phyloP scores from a whole-genome alignment of 805 yeast species.

The Starmerella floricola region DNA sequence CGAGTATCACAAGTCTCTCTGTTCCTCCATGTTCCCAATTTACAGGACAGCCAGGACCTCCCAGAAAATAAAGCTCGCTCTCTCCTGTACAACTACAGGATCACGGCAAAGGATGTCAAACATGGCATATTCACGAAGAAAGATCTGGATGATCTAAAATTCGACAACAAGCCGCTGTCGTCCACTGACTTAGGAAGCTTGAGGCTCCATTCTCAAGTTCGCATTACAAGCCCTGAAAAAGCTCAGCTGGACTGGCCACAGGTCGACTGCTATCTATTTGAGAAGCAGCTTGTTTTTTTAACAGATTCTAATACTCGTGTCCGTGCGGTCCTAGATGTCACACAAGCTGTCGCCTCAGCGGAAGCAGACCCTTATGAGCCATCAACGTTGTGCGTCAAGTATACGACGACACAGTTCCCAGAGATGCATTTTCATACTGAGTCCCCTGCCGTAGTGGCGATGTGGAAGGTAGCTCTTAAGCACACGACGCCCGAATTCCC shows the following conservation, averaged over 20 bases:
- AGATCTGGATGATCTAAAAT: neutral
- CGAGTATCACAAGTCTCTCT: too few species aligned
- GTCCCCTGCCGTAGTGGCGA: neutral
- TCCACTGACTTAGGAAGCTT: constrained; percentile 2
- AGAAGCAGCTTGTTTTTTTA: constrained; percentile 2
- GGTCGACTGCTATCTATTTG: constrained; percentile 5
- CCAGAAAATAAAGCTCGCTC: neutral
- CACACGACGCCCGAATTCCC: constrained; percentile 9
- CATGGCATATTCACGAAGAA: neutral
- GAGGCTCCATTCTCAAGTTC: constrained; percentile 1
- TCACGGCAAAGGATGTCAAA: constrained; percentile 7
- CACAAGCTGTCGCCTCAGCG: neutral
- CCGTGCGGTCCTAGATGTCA: constrained; percentile 2
- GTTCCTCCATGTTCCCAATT: too few species aligned
- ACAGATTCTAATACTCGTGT: neutral
- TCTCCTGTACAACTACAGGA: constrained; percentile 1
- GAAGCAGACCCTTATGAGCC: neutral
- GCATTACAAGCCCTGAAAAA: constrained; percentile 3
- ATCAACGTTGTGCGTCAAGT: neutral
- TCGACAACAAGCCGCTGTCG: neutral
- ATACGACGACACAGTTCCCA: neutral
- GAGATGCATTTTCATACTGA: constrained; percentile 4
- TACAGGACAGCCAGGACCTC: too few species aligned
- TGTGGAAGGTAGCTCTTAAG: constrained; percentile 10
- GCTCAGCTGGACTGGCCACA: constrained; percentile 1